Percentiles rank a stretch among this genome's conserved stretches.
Evolutionary conservation across 106 monocot genomes (phyloP).

Genomic region (Cymbidium sinense): DNA sequence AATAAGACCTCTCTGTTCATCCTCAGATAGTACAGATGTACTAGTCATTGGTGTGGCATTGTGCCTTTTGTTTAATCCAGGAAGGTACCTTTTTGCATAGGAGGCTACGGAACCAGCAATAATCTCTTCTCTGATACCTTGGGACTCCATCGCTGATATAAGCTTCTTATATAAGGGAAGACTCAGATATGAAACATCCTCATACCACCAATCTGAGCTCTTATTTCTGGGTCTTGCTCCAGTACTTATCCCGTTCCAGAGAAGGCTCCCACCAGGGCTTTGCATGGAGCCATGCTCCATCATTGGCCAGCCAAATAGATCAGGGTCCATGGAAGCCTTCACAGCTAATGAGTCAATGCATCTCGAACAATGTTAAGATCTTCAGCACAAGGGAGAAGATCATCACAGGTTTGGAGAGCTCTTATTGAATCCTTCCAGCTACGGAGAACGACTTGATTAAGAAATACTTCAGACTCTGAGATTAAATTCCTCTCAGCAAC

Average conservation of each 20-base stretch:
- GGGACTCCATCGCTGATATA: slow-evolving; percentile 20
- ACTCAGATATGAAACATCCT: slow-evolving; percentile 21
- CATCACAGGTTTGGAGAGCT: slow-evolving; percentile 25
- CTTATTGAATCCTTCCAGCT: slow-evolving; percentile 30
- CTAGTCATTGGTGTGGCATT: background rate
- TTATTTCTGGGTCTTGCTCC: slow-evolving; percentile 15
- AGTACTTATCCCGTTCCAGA: slow-evolving; percentile 36
- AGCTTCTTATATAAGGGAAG: slow-evolving; percentile 23
- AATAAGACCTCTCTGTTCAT: slow-evolving; percentile 23
- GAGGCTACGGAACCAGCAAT: slow-evolving; percentile 21
- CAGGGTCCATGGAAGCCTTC: slow-evolving; percentile 23
- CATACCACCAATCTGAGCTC: slow-evolving; percentile 36
- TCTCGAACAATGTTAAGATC: slow-evolving; percentile 23
- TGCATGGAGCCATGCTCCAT: slow-evolving; percentile 23
- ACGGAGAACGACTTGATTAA: slow-evolving; percentile 21
- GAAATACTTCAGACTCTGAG: slow-evolving; percentile 16
- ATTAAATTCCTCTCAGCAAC: slow-evolving; percentile 24
- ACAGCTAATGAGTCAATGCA: slow-evolving; percentile 30
- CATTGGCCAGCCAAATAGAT: slow-evolving; percentile 22
- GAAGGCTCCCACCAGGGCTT: slow-evolving; percentile 26
- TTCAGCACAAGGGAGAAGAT: slow-evolving; percentile 29
- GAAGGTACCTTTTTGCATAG: slow-evolving; percentile 20
- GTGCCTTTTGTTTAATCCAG: slow-evolving; percentile 14
- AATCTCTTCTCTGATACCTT: slow-evolving; percentile 11
- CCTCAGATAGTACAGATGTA: slow-evolving; percentile 4